These are phyloP conservation scores for Apiotrichum siamense DNA, from an alignment of 1,284 basidiomycete genomes.

Conservation along the genomic window DNA sequence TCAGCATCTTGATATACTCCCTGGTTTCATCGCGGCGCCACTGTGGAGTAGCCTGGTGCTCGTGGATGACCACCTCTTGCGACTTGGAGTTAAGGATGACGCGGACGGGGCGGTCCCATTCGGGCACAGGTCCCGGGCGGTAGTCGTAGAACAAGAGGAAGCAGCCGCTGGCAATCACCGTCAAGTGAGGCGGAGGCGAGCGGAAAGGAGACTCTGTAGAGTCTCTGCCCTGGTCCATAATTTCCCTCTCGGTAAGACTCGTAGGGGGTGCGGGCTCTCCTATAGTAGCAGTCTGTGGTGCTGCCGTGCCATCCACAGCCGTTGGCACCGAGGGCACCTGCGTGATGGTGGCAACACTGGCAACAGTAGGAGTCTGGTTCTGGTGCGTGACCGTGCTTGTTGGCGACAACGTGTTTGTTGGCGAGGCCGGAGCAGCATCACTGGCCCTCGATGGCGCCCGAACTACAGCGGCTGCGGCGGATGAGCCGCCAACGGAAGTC, in stretches of 20 bases:
- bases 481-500: not conserved
- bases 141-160: not conserved
- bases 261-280: not conserved
- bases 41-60: not conserved
- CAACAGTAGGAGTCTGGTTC: not conserved
- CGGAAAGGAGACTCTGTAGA: too few relatives aligned
- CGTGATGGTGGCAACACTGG: not conserved
- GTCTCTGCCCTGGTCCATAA: too few relatives aligned
- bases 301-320: too few relatives aligned
- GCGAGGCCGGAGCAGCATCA: not conserved
- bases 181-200: not conserved
- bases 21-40: slow-evolving; percentile 1
- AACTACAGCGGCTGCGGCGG: not conserved
- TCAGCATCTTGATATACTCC: slow-evolving; percentile 1
- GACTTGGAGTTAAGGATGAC: slow-evolving; percentile 3
- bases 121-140: not conserved
- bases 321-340: not conserved
- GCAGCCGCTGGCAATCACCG: not conserved
- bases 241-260: not conserved
- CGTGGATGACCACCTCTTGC: slow-evolving; percentile 1
- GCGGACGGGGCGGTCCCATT: not conserved
- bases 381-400: not conserved
- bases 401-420: not conserved
- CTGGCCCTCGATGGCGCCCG: not conserved
- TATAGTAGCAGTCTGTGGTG: not conserved